Percentiles rank a stretch among this genome's conserved stretches.
Evolutionary conservation across 2,329 filamentous ascomycete genomes (phyloP).

Genomic region (Lecanicillium sp.): DNA sequence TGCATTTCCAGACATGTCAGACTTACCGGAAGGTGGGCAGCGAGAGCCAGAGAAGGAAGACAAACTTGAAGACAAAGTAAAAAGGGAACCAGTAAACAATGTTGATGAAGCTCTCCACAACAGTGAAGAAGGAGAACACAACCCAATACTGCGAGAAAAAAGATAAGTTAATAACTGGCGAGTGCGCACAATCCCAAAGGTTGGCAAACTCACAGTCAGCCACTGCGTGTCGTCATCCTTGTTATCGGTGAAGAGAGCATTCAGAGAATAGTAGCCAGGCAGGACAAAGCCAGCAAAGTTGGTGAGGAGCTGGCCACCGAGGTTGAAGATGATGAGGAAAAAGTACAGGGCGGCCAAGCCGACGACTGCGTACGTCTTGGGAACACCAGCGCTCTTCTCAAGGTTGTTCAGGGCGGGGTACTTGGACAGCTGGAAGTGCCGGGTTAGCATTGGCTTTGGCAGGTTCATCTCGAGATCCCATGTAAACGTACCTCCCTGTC

Average conservation of each 20-base stretch:
- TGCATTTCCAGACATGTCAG: neutral
- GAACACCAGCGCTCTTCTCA: conserved; percentile 74
- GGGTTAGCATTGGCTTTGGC: neutral
- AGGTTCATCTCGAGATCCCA: neutral
- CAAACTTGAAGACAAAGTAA: conserved; percentile 99
- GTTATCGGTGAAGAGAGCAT: conserved; percentile 62
- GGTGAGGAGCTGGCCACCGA: conserved; percentile 78
- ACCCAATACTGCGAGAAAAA: conserved; percentile 71
- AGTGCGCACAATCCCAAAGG: no score
- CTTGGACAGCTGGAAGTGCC: conserved; percentile 60
- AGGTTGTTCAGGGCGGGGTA: conserved; percentile 78
- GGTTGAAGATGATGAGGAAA: conserved; percentile 89
- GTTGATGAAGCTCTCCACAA: conserved; percentile 73
- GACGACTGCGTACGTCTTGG: conserved; percentile 78
- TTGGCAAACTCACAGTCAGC: conserved; percentile 51
- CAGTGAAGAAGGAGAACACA: conserved; percentile 73
- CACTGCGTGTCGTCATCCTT: conserved; percentile 78
- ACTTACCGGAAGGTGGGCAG: conserved; percentile 88
- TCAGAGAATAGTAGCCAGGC: conserved; percentile 76
- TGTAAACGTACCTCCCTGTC: conserved; percentile 65
- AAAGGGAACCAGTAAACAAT: conserved; percentile 95
- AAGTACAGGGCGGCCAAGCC: conserved; percentile 74
- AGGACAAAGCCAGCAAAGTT: conserved; percentile 79
- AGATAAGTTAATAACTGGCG: conserved; percentile 26
- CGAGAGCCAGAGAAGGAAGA: conserved; percentile 94